These are phyloP conservation scores for Maudiozyma saulgeensis DNA, from an alignment of 805 yeast genomes.

Conservation along the genomic window DNA sequence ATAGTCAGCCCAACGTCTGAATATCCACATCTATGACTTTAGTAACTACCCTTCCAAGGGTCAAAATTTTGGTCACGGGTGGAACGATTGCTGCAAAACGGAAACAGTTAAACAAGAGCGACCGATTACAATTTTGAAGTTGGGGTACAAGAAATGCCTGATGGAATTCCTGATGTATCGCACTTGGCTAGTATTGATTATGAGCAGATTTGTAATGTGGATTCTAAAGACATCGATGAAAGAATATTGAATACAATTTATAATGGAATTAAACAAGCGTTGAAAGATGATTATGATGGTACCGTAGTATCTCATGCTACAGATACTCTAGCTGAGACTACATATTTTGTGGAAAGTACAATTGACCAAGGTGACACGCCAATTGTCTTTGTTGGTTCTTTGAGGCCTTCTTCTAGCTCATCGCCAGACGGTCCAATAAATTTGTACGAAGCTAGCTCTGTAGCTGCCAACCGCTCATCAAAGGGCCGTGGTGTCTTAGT, in stretches of 20 bases:
- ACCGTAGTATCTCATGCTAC: constrained; percentile 63
- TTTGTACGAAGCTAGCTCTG: constrained; percentile 57
- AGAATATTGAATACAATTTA: constrained; percentile 37
- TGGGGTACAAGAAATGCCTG: constrained; percentile 41
- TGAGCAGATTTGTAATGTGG: constrained; percentile 54
- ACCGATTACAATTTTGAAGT: constrained; percentile 47
- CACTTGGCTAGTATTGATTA: constrained; percentile 46
- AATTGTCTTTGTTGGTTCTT: constrained; percentile 59
- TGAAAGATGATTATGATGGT: constrained; percentile 39
- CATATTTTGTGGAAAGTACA: constrained; percentile 48
- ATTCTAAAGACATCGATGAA: constrained; percentile 48
- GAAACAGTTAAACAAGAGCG: constrained; percentile 36
- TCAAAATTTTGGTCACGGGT: constrained; percentile 48
- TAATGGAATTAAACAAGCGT: constrained; percentile 36
- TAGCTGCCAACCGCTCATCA: constrained; percentile 44
- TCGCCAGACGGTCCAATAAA: constrained; percentile 69
- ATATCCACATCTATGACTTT: neutral
- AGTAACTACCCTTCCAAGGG: constrained; percentile 19
- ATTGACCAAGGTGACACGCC: constrained; percentile 40
- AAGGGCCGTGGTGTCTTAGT: constrained; percentile 52
- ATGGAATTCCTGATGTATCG: constrained; percentile 47
- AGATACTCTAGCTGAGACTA: constrained; percentile 59
- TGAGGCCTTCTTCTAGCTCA: constrained; percentile 63
- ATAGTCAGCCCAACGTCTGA: too few species aligned
- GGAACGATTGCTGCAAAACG: constrained; percentile 53